A percentile compares a stretch with the other conserved stretches of the same genome.
Evolutionary conservation across 2,329 filamentous ascomycete genomes (phyloP).

Genomic region (Trichoderma sp.): DNA sequence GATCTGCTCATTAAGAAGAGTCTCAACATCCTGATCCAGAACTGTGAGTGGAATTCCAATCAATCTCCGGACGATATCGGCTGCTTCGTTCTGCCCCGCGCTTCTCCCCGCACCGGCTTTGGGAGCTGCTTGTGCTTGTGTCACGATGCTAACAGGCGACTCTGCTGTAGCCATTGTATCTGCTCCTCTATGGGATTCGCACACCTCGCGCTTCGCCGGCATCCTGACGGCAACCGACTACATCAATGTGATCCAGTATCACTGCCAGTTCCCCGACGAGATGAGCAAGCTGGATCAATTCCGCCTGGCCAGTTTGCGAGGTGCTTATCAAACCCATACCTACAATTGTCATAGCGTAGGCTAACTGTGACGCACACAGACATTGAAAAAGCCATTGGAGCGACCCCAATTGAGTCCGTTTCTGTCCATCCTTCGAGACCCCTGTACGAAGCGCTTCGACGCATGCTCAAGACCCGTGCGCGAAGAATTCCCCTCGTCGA

Average conservation of each 20-base stretch:
- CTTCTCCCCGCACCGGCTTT: background rate
- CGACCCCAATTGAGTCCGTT: constrained; percentile 85
- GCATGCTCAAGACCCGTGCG: constrained; percentile 90
- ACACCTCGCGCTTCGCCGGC: constrained; percentile 87
- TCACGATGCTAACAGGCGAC: constrained; percentile 8
- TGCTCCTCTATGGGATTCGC: constrained; percentile 94
- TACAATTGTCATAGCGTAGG: background rate
- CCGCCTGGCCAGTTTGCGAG: constrained; percentile 83
- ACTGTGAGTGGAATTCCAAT: constrained; percentile 60
- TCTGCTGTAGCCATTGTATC: constrained; percentile 78
- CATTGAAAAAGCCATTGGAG: constrained; percentile 91
- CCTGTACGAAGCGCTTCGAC: constrained; percentile 90
- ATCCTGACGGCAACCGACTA: constrained; percentile 95
- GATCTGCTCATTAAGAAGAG: constrained; percentile 95
- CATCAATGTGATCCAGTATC: constrained; percentile 98
- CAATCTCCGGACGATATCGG: background rate
- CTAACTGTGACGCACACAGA: constrained; percentile 52
- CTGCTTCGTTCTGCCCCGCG: background rate
- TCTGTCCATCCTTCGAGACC: constrained; percentile 90
- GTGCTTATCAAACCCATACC: constrained; percentile 44
- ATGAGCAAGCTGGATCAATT: constrained; percentile 91
- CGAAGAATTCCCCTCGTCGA: constrained; percentile 92
- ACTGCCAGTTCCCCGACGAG: constrained; percentile 93
- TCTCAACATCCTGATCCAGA: constrained; percentile 90
- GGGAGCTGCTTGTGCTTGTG: background rate